Evolutionary conservation across 768 basidiomycete genomes (phyloP).

Genomic region (Boletus reticuloceps): DNA sequence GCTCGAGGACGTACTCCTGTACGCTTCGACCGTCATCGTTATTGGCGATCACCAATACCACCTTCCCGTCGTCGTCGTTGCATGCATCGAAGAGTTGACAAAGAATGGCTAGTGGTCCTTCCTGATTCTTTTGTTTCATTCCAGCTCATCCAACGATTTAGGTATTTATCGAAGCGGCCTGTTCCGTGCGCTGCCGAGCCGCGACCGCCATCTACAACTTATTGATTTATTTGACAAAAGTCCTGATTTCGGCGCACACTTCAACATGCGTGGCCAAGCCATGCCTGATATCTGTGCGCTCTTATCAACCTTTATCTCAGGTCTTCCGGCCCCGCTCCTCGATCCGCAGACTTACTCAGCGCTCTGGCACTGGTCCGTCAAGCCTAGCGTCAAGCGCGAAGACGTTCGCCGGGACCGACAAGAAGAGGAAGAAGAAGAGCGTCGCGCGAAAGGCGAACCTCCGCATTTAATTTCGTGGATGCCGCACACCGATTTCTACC

Average conservation of each 20-base stretch:
- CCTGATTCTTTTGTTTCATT: background rate
- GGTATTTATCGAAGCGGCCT: conserved; percentile 43
- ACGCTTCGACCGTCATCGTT: conserved; percentile 32
- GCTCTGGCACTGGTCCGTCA: conserved; percentile 44
- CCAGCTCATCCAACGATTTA: conserved; percentile 10
- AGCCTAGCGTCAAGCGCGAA: conserved; percentile 38
- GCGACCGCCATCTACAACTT: conserved; percentile 38
- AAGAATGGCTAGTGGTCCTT: conserved; percentile 34
- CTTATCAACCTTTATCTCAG: conserved; percentile 45
- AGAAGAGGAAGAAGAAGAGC: conserved; percentile 33
- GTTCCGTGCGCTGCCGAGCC: conserved; percentile 42
- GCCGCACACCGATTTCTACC: conserved; percentile 12
- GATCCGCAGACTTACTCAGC: conserved; percentile 40
- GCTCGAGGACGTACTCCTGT: conserved; percentile 32
- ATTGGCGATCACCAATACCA: conserved; percentile 38
- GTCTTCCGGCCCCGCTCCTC: conserved; percentile 46
- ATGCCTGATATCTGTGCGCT: conserved; percentile 46
- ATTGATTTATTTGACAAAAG: conserved; percentile 38
- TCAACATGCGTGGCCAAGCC: conserved; percentile 33
- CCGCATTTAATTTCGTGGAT: conserved; percentile 14
- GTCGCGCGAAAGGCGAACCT: conserved; percentile 26
- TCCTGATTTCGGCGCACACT: conserved; percentile 19
- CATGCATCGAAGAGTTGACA: conserved; percentile 47
- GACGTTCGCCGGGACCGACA: conserved; percentile 29
- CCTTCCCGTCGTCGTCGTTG: conserved; percentile 38